Conservation (phyloP, 495 filamentous ascomycete genomes). For the Halenospora varia region DNA sequence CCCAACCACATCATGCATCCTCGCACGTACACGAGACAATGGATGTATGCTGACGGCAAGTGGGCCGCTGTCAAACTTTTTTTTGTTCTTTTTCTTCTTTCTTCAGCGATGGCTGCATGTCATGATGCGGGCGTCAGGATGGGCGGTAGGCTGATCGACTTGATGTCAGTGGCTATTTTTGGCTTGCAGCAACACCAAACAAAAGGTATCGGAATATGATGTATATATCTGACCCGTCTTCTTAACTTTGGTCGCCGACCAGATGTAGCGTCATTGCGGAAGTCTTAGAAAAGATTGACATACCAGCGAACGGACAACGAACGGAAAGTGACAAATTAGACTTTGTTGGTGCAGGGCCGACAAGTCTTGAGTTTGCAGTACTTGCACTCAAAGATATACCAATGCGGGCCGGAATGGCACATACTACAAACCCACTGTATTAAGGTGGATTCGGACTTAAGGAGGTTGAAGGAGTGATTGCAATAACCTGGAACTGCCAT, state of each 20-base stretch:
- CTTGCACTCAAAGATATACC: constrained; percentile 77
- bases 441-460: constrained; percentile 72
- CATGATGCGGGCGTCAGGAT: background rate
- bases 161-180: background rate
- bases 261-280: background rate
- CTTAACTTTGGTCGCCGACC: background rate
- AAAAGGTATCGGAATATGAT: background rate
- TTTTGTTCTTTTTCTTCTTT: background rate
- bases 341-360: no score
- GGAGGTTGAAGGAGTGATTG: constrained; percentile 67
- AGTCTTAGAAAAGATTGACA: background rate
- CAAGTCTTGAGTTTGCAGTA: constrained; percentile 74
- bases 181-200: background rate
- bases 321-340: constrained; percentile 6
- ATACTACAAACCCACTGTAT: constrained; percentile 75
- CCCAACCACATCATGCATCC: background rate
- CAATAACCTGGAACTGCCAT: constrained; percentile 70
- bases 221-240: background rate
- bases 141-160: no score
- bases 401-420: constrained; percentile 75
- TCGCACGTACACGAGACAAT: background rate
- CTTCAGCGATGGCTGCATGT: background rate
- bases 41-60: background rate
- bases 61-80: background rate
- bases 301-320: background rate